Evolutionary conservation across 2,329 filamentous ascomycete species (phyloP), one percentile per base, ranked within the genome.

Genomic region (Cladobotryum protrusum): DNA sequence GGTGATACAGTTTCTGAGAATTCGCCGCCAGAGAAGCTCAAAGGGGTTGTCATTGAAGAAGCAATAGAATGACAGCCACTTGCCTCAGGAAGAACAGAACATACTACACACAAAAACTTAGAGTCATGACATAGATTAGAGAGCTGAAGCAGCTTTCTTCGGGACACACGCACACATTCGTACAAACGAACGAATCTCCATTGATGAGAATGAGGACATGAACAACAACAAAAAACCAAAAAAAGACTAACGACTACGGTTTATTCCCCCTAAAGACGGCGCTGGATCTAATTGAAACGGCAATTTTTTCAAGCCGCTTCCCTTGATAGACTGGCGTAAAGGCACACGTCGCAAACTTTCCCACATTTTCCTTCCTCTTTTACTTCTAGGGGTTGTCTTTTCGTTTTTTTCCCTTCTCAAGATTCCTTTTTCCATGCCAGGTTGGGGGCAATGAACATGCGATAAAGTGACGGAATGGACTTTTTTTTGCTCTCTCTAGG

Each of bases 1-100:
- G 71, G 64, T 56, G 70, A 72, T 32, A 57, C 56, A 11, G 59
- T 50, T 24, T 37, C 52, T n/a, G 52, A 47, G 32, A 56, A 61
- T 9, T 56, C 53, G 43, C 29, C 29, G 15, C 33, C 43, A 40
- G 33, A 39, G n/a, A 45, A 40, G 37, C 37, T 40, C 37, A 40
- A 40, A 15, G 37, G 15, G 37, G 17, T 40, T 17, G 19, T 40
- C 37, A 40, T 40, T 18, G 37, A 19, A 8, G 37, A 40, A 15
- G 37, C 19, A 29, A 46, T 48, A 42, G 39, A 20, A 37, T 48
- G 37, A n/a, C 12, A 37, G 14, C 17, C 35, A 37, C 12, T n/a
- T 13, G 35, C 35, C 14, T 9, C 13, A n/a, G 17, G 14, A 37
- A 37, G 14, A n/a, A 37, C 35, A 37, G 14, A 37, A 37, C 35